Conservation (phyloP, 2,329 filamentous ascomycete genomes). For the Ceratocystis cubensis region DNA sequence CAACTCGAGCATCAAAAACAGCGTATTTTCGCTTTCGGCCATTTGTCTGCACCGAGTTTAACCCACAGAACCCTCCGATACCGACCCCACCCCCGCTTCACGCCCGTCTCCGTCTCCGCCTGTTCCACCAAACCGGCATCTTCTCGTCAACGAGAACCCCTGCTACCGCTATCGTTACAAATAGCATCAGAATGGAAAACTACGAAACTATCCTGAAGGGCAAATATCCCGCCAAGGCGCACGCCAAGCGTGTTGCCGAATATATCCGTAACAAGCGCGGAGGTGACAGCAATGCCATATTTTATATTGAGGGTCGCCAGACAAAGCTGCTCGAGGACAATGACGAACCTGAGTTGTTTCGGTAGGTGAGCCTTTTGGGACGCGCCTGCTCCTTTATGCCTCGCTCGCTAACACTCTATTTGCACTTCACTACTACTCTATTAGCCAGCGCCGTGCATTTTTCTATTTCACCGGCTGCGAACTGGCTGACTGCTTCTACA, state of each 20-base stretch:
- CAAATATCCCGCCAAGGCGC: slow-evolving; percentile 73
- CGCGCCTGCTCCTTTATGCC: not conserved
- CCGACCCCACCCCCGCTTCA: not conserved
- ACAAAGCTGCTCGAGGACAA: slow-evolving; percentile 78
- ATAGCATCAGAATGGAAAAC: slow-evolving; percentile 19
- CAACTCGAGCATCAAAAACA: too few species aligned
- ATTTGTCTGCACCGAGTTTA: not conserved
- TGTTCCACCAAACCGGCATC: not conserved
- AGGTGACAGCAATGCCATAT: slow-evolving; percentile 49
- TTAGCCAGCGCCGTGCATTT: slow-evolving; percentile 78
- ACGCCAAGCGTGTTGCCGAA: slow-evolving; percentile 71
- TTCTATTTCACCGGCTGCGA: slow-evolving; percentile 84
- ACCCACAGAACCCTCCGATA: not conserved
- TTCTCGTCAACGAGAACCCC: slow-evolving; percentile 11
- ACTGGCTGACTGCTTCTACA: slow-evolving; percentile 65
- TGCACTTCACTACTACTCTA: not conserved
- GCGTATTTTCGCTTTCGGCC: not conserved
- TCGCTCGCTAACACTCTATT: not conserved
- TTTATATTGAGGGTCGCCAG: slow-evolving; percentile 81
- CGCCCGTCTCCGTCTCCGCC: not conserved
- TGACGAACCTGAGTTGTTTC: slow-evolving; percentile 69
- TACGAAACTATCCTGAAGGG: slow-evolving; percentile 41
- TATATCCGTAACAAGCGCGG: slow-evolving; percentile 58
- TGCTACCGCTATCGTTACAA: not conserved
- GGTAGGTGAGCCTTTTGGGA: slow-evolving; percentile 35